A percentile compares a stretch with the other conserved stretches of the same genome.
Evolutionary conservation across 768 basidiomycete genomes (phyloP).

Genomic region (Hypsizygus marmoreus): DNA sequence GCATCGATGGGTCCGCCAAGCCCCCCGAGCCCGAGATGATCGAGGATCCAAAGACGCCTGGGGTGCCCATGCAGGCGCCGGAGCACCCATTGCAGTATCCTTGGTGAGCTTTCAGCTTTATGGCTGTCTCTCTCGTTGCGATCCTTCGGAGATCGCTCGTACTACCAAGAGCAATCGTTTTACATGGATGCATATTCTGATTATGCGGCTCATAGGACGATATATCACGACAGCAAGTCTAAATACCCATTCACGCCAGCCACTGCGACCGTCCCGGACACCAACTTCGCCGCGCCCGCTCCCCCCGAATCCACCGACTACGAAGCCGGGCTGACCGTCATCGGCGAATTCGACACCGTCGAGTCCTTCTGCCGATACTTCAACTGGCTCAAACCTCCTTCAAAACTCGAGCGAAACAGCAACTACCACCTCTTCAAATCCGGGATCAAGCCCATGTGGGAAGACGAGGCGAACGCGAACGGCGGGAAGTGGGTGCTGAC

Average conservation of each 20-base stretch:
- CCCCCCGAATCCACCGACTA: slow-evolving; percentile 73
- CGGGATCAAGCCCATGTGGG: slow-evolving; percentile 97
- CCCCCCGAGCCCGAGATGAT: slow-evolving; percentile 79
- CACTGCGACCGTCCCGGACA: slow-evolving; percentile 27
- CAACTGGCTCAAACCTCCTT: slow-evolving; percentile 93
- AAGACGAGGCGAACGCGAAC: slow-evolving; percentile 87
- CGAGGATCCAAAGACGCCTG: slow-evolving; percentile 83
- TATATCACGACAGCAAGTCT: slow-evolving; percentile 87
- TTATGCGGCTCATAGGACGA: slow-evolving; percentile 58
- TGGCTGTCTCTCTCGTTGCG: background rate
- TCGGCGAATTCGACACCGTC: slow-evolving; percentile 90
- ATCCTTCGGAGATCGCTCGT: no score
- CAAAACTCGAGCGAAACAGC: slow-evolving; percentile 82
- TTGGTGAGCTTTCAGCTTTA: slow-evolving; percentile 55
- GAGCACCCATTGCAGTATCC: slow-evolving; percentile 85
- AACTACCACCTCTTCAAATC: slow-evolving; percentile 97
- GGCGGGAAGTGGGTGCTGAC: slow-evolving; percentile 96
- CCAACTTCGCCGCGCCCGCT: slow-evolving; percentile 32
- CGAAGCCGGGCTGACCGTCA: slow-evolving; percentile 82
- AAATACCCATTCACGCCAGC: slow-evolving; percentile 64
- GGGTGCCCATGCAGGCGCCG: slow-evolving; percentile 65
- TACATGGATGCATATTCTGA: slow-evolving; percentile 4
- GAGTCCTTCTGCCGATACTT: slow-evolving; percentile 90
- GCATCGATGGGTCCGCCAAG: slow-evolving; percentile 62
- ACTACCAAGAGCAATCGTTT: no score